A percentile compares a stretch with the other conserved stretches of the same genome.
phyloP scores from a whole-genome alignment of 768 basidiomycete species.

The Rhizopogon rudus region DNA sequence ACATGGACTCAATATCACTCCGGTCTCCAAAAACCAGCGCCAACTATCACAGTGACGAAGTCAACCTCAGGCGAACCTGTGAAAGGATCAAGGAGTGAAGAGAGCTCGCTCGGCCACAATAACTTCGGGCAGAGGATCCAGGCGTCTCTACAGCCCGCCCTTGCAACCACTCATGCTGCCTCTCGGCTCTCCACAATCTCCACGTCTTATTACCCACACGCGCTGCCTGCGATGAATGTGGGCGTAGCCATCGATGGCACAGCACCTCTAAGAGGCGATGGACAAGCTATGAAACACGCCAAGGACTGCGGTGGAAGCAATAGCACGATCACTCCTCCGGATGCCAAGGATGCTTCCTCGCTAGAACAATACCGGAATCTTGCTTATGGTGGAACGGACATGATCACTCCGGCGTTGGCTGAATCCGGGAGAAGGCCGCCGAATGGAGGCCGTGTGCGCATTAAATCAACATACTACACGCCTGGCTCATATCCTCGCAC shows the following conservation, averaged over 20 bases:
- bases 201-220: slow-evolving; percentile 42
- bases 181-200: slow-evolving; percentile 37
- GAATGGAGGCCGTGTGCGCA: slow-evolving; percentile 54
- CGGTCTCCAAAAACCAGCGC: slow-evolving; percentile 24
- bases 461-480: slow-evolving; percentile 66
- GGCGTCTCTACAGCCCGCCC: slow-evolving; percentile 35
- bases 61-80: slow-evolving; percentile 13
- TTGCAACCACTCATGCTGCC: slow-evolving; percentile 35
- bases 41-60: slow-evolving; percentile 17
- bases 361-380: slow-evolving; percentile 29
- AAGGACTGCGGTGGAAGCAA: slow-evolving; percentile 22
- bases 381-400: slow-evolving; percentile 54
- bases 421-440: slow-evolving; percentile 18
- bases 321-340: slow-evolving; percentile 16
- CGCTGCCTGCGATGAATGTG: slow-evolving; percentile 31
- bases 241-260: slow-evolving; percentile 33
- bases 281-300: slow-evolving; percentile 29
- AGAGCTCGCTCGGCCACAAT: slow-evolving; percentile 13
- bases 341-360: slow-evolving; percentile 13
- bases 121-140: slow-evolving; percentile 18
- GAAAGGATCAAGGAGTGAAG: slow-evolving; percentile 1
- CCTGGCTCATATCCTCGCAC: slow-evolving; percentile 49
- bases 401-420: slow-evolving; percentile 35
- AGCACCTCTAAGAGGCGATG: slow-evolving; percentile 36
- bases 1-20: slow-evolving; percentile 54